A percentile compares a stretch with the other conserved stretches of the same genome.
Evolutionary conservation across 768 basidiomycete species (phyloP).

Genomic region (Floccularia luteovirens): DNA sequence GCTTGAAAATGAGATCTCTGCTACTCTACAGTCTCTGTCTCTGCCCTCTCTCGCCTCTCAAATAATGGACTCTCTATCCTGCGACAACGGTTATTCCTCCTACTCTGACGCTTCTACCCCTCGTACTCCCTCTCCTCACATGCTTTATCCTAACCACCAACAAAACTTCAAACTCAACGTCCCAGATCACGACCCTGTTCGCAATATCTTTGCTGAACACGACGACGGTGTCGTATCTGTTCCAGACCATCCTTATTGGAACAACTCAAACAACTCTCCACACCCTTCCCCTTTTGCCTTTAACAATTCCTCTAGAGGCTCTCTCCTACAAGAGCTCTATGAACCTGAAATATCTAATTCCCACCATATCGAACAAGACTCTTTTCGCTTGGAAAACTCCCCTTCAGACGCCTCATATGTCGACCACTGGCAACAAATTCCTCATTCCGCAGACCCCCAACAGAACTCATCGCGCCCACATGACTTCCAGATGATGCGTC

Average conservation of each 20-base stretch:
- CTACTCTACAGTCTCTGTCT: constrained; percentile 5
- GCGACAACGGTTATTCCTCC: constrained; percentile 57
- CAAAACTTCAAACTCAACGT: constrained; percentile 19
- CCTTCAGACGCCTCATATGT: too few relatives aligned
- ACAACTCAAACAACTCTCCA: constrained; percentile 14
- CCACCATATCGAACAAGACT: too few relatives aligned
- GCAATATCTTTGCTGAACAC: constrained; percentile 42
- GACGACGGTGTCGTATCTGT: constrained; percentile 33
- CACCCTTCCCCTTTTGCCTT: constrained; percentile 20
- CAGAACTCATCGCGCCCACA: constrained; percentile 22
- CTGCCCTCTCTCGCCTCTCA: constrained; percentile 7
- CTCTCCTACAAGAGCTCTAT: constrained; percentile 68
- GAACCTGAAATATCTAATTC: too few relatives aligned
- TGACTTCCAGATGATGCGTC: constrained; percentile 46
- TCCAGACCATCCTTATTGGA: constrained; percentile 24
- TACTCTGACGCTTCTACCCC: constrained; percentile 68
- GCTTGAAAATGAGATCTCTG: constrained; percentile 8
- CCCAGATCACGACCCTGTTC: constrained; percentile 36
- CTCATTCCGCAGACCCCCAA: too few relatives aligned
- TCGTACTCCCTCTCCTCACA: constrained; percentile 64
- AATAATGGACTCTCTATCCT: constrained; percentile 38
- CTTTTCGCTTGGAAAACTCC: too few relatives aligned
- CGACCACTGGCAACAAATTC: too few relatives aligned
- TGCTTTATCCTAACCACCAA: constrained; percentile 10
- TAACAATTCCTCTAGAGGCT: constrained; percentile 30